A percentile compares a stretch with the other conserved stretches of the same genome.
phyloP scores from a whole-genome alignment of 148 eudicot genomes.

The Vaccinium macrocarpon region DNA sequence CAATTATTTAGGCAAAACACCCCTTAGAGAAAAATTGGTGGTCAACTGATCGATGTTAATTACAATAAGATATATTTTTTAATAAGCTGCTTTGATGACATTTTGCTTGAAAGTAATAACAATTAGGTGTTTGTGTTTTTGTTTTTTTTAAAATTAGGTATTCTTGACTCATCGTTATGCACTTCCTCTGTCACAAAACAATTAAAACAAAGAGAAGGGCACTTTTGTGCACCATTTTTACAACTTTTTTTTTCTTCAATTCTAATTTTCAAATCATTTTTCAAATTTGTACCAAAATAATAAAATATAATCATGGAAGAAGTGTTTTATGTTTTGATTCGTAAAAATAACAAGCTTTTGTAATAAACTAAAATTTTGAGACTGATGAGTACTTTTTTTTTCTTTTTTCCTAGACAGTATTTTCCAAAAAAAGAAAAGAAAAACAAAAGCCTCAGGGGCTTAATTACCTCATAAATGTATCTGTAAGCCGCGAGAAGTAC shows the following conservation, averaged over 20 bases:
- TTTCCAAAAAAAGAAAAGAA: no score
- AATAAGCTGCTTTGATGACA: no score
- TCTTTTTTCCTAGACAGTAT: no score
- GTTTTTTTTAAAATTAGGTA: no score
- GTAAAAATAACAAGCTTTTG: conserved; percentile 22
- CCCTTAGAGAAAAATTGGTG: no score
- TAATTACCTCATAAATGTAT: background rate
- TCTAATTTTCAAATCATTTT: background rate
- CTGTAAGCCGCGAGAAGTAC: no score
- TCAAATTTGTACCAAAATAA: background rate
- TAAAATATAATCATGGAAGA: background rate
- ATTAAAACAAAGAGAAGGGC: background rate
- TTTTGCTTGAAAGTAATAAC: no score
- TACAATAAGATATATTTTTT: no score
- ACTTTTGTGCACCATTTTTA: background rate
- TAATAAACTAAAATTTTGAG: background rate
- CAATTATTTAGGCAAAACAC: no score
- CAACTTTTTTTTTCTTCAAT: background rate
- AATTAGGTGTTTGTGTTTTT: no score
- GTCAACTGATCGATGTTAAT: no score
- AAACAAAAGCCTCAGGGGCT: background rate
- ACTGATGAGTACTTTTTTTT: background rate
- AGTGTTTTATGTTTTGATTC: conserved; percentile 16
- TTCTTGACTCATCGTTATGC: no score
- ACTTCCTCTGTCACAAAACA: background rate